Evolutionary conservation across 805 yeast species (phyloP), one percentile per base, ranked within the genome.

Genomic region (Clavispora carvajalis): DNA sequence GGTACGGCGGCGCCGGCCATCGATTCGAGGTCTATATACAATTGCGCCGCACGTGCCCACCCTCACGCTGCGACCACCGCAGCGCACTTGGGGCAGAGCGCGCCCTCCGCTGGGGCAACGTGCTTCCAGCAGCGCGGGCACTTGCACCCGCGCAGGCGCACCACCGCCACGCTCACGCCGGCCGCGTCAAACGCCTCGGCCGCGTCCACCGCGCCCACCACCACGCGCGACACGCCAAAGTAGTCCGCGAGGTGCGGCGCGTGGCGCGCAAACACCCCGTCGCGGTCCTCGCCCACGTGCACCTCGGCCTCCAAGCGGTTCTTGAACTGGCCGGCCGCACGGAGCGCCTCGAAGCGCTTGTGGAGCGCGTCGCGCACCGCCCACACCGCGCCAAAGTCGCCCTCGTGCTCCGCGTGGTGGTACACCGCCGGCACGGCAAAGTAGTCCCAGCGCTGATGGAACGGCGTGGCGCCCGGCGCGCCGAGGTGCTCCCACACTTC

Each of bases 71-170:
- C n/a, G n/a, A 66, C 54, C 23, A 73, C 80, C 1, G 51, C 47
- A 10, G 62, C 60, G 63, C 98, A 91, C 49, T 93, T 74, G 1
- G 39, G 31, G 59, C 99, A 91, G 22, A 89, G 63, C 1, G 58
- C 59, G 9, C 77, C 77, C 25, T 72, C 79, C 0, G 46, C 51
- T 0, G 54, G 60, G 0, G 95, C 67, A 7, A 76, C 76, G 55
- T 64, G 80, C 54, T 86, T 86, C 99, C 99, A 93, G 63, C 99
- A 93, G 57, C 99, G 75, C 6, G 96, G 95, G 58, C 99, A 93
- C 54, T 89, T 89, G 38, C 64, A 22, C 30, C 12, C 3, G 5
- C 8, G 19, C 38, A 13, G 29, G 22, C 10, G 15, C 30, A 26
- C 30, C 30, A 26, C 30, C 30, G 30, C 30, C 22, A n/a, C 39